Evolutionary conservation across 2,329 filamentous ascomycete species (phyloP).

Genomic region (Aotearoamyces nothofagi): DNA sequence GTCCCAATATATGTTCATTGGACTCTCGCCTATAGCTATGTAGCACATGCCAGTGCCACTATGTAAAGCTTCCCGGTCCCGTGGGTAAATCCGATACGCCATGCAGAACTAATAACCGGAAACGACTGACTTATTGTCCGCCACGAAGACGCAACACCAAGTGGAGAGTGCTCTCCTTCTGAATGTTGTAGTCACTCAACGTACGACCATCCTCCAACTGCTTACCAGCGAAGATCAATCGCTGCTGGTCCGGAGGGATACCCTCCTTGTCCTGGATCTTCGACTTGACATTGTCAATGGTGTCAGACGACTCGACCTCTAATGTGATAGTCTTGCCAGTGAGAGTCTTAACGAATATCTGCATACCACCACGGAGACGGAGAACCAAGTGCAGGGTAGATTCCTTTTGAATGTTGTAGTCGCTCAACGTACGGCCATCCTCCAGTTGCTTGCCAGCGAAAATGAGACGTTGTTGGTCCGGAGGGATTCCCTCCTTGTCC

Average conservation of each 20-base stretch:
- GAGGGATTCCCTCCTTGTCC: conserved; percentile 58
- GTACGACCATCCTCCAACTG: conserved; percentile 64
- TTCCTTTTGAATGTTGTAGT: conserved; percentile 80
- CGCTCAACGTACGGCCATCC: conserved; percentile 66
- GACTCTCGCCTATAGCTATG: too few species aligned
- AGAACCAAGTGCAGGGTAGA: conserved; percentile 57
- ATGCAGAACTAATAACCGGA: too few species aligned
- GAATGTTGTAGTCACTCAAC: conserved; percentile 72
- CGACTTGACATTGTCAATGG: conserved; percentile 56
- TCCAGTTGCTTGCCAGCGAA: conserved; percentile 59
- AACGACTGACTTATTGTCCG: conserved; percentile 30
- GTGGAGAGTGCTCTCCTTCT: conserved; percentile 61
- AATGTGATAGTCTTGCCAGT: conserved; percentile 57
- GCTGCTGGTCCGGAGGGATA: conserved; percentile 55
- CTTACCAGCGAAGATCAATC: conserved; percentile 57
- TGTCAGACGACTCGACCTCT: conserved; percentile 54
- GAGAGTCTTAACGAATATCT: conserved; percentile 57
- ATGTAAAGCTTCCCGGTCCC: too few species aligned
- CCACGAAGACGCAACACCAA: conserved; percentile 56
- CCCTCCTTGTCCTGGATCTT: conserved; percentile 63
- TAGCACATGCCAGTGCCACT: conserved; percentile 17
- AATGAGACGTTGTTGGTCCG: conserved; percentile 56
- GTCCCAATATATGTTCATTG: too few species aligned
- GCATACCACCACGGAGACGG: conserved; percentile 60
- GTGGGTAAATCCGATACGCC: conserved; percentile 25